Base-by-base conservation (phyloP, 2,329 filamentous ascomycete species). In the Pseudopyricularia javanii region DNA sequence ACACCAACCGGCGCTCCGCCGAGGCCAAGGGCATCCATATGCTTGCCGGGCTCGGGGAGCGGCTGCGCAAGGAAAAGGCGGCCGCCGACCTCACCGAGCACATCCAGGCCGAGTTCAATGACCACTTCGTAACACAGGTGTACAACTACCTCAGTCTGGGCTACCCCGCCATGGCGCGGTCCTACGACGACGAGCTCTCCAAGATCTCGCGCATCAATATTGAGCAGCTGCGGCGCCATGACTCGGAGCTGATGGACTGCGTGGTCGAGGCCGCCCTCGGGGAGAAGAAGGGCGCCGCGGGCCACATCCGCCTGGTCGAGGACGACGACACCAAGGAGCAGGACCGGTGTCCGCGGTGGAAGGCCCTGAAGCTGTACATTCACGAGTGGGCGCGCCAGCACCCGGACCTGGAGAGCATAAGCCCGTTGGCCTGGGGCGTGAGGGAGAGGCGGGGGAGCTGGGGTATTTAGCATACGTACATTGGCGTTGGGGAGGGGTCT, bases 81-180 rank as follows among this genome's bases (percentile, higher is more conserved):
- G 67, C 68, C 12, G 72, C 70, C 15, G 75, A 80, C 59, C 67
- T 68, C 1, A 70, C 79, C 57, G 75, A 77, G 51, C 74, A 75
- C 60, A 78, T 82, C 55, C 63, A 70, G 4, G 67, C 68, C 51
- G 90, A 95, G 66, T 95, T 93, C 61, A 75, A 84, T 56, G 88
- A 95, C 64, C 74, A 74, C 3, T 95, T 96, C 64, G 82, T 96
- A 53, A 95, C 91, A 0, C 91, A 97, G 67, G 91, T 97, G 7
- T 97, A 94, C 75, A 96, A 97, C 67, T 97, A 97, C 67, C 76
- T 97, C 15, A 95, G 89, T 0, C 77, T 97, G 5, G 91, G 91
- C 5, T 96, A 96, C 66, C 91, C 91, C 3, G 84, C 88, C 33
- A 82, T 90, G 61, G 91, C 91, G 11, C 81, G 85, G 22, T 78